These are phyloP conservation scores for Diaporthe sp. DNA, from an alignment of 2,329 filamentous ascomycete genomes.

Conservation along the genomic window DNA sequence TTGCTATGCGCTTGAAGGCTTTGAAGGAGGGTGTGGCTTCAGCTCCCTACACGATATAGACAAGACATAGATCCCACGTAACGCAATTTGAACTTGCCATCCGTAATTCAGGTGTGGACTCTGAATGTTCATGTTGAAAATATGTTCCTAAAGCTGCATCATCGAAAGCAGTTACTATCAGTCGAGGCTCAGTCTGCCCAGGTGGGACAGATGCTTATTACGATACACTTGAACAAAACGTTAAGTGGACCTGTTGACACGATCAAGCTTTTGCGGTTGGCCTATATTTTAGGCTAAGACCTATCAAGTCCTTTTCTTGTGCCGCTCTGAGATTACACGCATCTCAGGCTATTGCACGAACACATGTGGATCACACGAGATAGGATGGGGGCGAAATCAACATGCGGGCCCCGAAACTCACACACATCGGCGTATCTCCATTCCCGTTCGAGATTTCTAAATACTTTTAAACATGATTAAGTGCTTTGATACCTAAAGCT, in stretches of 20 bases:
- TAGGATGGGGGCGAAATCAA: not conserved
- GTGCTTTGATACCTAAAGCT: not conserved
- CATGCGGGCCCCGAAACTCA: not conserved
- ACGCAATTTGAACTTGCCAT: not conserved
- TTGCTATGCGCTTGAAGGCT: constrained; percentile 67
- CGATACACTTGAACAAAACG: too few species aligned
- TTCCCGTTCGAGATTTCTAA: too few species aligned
- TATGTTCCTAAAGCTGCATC: too few species aligned
- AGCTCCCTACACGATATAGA: constrained; percentile 8
- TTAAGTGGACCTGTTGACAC: too few species aligned
- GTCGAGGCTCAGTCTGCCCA: too few species aligned
- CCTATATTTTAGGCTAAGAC: too few species aligned
- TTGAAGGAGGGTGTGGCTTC: constrained; percentile 47
- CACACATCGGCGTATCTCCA: too few species aligned
- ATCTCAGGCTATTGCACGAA: not conserved
- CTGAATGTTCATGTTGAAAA: too few species aligned
- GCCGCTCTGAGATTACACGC: not conserved
- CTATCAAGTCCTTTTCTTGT: not conserved
- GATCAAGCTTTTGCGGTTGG: too few species aligned
- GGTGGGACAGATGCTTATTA: too few species aligned
- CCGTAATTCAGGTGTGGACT: too few species aligned
- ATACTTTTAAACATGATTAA: not conserved
- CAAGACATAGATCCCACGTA: not conserved
- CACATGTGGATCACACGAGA: not conserved
- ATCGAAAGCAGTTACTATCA: too few species aligned